Base-by-base conservation (phyloP, 305 asterid genomes). In the Solanum hybrid region DNA sequence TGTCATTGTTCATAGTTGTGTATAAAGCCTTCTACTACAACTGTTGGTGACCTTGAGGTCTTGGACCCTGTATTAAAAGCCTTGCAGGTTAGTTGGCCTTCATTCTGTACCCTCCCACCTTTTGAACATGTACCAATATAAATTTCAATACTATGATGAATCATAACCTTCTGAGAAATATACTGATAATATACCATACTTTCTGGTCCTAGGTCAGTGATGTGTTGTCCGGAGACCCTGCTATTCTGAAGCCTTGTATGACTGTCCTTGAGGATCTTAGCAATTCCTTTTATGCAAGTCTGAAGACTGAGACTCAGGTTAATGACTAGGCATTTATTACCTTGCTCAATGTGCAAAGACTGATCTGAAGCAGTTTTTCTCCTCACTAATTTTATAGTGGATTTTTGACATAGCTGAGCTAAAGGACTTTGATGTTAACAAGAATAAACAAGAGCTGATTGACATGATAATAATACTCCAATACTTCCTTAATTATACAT, bases 281-380 rank as follows among this genome's bases (percentile, higher is more conserved):
- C 94, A 91, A 93, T 91, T 92, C 95, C 78, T 87, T 93, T 17
- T 96, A 92, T 90, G 95, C 92, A 89, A 88, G 90, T 71, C 80
- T 96, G 94, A 93, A 93, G 92, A 85, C 90, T 78, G 96, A 94
- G 92, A 93, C 93, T 85, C 98, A 96, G 99, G 99, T 97, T 88
- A 76, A 66, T 84, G 87, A 91, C 12, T 78, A 88, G 11, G 89
- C 37, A 85, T 85, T 85, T 60, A 56, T 11, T 32, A 31, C 34
- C 88, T 85, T 60, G 76, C 76, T 56, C 13, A 56, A 56, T 56
- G 37, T 85, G 76, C 76, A 56, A 56, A 51, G 75, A 31, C n/a
- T 56, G 76, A 85, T 85, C 36, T 56, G 45, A 56, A 85, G 45
- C 76, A 85, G 87, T 85, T 85, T 80, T 56, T 84, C 75, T 31